phyloP scores from a whole-genome alignment of 306 rosid genomes.

The Trifolium repens region DNA sequence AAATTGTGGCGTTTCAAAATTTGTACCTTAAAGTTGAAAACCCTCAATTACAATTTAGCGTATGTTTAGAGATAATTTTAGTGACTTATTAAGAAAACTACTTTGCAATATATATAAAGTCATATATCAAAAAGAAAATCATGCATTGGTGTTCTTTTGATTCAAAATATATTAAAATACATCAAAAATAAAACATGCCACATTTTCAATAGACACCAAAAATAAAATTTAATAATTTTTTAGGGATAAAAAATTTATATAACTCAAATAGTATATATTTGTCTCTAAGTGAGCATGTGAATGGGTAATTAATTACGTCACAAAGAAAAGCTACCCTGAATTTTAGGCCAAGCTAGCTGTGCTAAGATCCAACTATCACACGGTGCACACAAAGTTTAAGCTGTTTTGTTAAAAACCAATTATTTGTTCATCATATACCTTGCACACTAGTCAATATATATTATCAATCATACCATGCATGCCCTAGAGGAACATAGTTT shows the following conservation, averaged over 20 bases:
- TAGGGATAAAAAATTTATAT: too few species aligned
- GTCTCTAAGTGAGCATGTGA: background rate
- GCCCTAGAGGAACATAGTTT: background rate
- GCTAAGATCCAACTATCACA: conserved; percentile 19
- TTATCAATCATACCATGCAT: background rate
- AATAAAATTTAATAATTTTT: too few species aligned
- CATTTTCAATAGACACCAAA: too few species aligned
- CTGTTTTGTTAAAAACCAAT: background rate
- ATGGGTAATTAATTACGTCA: background rate
- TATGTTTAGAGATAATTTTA: too few species aligned
- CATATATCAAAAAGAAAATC: too few species aligned
- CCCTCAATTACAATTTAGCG: background rate
- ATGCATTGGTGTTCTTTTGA: too few species aligned
- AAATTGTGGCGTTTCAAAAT: background rate
- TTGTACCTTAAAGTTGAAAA: background rate
- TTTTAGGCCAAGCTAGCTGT: conserved; percentile 4
- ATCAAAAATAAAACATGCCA: too few species aligned
- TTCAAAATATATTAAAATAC: too few species aligned
- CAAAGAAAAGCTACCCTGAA: background rate
- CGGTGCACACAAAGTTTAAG: conserved; percentile 10
- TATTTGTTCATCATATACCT: background rate
- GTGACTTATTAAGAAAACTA: too few species aligned
- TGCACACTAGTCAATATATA: background rate
- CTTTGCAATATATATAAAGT: too few species aligned
- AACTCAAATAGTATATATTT: too few species aligned